Base-by-base conservation (phyloP, 768 basidiomycete genomes). In the Hericium erinaceus region DNA sequence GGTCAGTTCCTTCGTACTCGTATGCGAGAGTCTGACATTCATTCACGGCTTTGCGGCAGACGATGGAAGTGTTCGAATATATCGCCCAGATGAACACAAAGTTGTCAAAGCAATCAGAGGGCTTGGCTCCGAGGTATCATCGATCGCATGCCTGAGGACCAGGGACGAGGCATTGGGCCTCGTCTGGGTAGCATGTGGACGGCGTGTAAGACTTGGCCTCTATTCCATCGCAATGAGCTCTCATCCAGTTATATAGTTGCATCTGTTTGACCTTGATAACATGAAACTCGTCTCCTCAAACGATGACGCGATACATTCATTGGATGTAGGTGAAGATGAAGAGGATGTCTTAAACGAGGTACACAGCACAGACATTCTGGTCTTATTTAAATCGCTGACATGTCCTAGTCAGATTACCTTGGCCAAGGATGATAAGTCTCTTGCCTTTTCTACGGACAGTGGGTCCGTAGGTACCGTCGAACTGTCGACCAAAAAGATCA, bases 261-360 rank as follows among this genome's bases (percentile, higher is more conserved):
- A 69, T 74, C 75, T 65, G 68, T 68, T 82, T 74, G 61, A 77
- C 65, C 52, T 85, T 64, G 74, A 74, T 38, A 69, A 70, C 0
- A 68, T 68, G 1, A 80, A 82, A 61, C 73, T 89, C 68, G 77
- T 92, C 15, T 72, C 81, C 63, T 72, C 70, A 0, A 63, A 66
- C 12, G 72, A 75, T 39, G 83, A 90, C 64, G 83, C 82, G 2
- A 57, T 73, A 24, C 41, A 67, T 16, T 64, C 60, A 1, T 61
- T 87, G n/a, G 72, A 77, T 3, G 58, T 88, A 9, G 77, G 77
- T 10, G 73, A 74, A 39, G 70, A 76, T 24, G 76, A 80, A 0
- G 78, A 78, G 3, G 86, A 90, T 57, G 70, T 77, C 9, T 56
- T 89, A 59, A 88, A 90, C 65, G 86, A 91, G 75, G 89, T 88